Evolutionary conservation across 176 grass and related monocot genomes (phyloP).

Genomic region (Musa troglodytarum): DNA sequence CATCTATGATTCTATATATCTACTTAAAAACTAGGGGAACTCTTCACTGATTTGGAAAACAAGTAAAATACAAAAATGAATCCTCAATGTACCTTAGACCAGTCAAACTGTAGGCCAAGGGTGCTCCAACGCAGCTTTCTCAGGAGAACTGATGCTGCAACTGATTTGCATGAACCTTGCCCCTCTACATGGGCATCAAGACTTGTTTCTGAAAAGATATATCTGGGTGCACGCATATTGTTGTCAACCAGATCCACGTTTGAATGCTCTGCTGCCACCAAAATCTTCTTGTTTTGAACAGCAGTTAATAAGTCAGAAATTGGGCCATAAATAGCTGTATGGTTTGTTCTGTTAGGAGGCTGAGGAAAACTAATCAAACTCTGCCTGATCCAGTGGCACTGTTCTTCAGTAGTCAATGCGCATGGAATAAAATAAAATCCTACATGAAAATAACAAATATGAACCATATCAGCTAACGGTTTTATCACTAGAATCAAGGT

Average conservation of each 20-base stretch:
- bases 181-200: neutral
- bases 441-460: slow-evolving; percentile 19
- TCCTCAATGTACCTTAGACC: slow-evolving; percentile 54
- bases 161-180: slow-evolving; percentile 21
- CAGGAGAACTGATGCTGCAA: slow-evolving; percentile 43
- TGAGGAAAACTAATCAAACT: slow-evolving; percentile 78
- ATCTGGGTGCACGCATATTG: slow-evolving; percentile 12
- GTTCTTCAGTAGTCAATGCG: slow-evolving; percentile 52
- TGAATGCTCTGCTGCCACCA: slow-evolving; percentile 36
- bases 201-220: slow-evolving; percentile 33
- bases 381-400: slow-evolving; percentile 74
- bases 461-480: neutral
- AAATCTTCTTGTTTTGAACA: slow-evolving; percentile 42
- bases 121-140: slow-evolving; percentile 89
- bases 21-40: neutral
- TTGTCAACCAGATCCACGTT: slow-evolving; percentile 16
- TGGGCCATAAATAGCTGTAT: slow-evolving; percentile 58
- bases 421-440: slow-evolving; percentile 84
- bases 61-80: neutral
- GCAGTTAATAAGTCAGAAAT: slow-evolving; percentile 57
- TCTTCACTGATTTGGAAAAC: neutral
- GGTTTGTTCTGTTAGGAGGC: slow-evolving; percentile 82
- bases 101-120: slow-evolving; percentile 86
- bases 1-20: neutral
- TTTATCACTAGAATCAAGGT: neutral